Conservation (phyloP, 805 yeast genomes). For the Ogataea sp. region DNA sequence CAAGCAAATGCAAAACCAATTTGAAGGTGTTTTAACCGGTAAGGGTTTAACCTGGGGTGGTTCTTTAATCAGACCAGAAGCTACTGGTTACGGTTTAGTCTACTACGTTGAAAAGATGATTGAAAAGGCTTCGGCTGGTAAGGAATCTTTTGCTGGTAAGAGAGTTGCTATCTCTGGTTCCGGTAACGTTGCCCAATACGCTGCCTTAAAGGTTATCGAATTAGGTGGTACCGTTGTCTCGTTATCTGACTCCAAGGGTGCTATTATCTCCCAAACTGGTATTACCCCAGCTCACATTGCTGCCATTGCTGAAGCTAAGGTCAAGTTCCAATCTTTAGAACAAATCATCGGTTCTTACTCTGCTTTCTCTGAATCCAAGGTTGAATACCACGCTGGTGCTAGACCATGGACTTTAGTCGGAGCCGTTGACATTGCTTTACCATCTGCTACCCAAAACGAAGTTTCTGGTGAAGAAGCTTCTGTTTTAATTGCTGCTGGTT, state of each 20-base stretch:
- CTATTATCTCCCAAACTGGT: constrained; percentile 72
- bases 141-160: constrained; percentile 87
- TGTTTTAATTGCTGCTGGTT: constrained; percentile 87
- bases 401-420: constrained; percentile 96
- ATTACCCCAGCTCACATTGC: constrained; percentile 75
- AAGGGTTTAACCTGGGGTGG: constrained; percentile 99
- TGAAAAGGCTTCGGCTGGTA: constrained; percentile 83
- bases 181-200: constrained; percentile 98
- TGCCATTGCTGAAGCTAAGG: constrained; percentile 69
- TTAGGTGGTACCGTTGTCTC: constrained; percentile 94
- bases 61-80: constrained; percentile 97
- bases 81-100: constrained; percentile 96
- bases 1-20: constrained; percentile 82
- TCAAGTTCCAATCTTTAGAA: constrained; percentile 69
- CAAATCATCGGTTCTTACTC: constrained; percentile 51
- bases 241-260: constrained; percentile 91
- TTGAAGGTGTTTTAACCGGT: constrained; percentile 98
- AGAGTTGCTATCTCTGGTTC: constrained; percentile 96
- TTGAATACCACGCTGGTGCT: constrained; percentile 84
- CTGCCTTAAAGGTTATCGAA: constrained; percentile 95
- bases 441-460: constrained; percentile 98
- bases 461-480: constrained; percentile 95
- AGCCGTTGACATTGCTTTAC: constrained; percentile 89
- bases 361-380: constrained; percentile 48
- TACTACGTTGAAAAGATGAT: constrained; percentile 98